Percentiles rank a stretch among this genome's conserved stretches.
Conservation (phyloP, 164 flowering plant genomes). For the Akebia trifoliata region DNA sequence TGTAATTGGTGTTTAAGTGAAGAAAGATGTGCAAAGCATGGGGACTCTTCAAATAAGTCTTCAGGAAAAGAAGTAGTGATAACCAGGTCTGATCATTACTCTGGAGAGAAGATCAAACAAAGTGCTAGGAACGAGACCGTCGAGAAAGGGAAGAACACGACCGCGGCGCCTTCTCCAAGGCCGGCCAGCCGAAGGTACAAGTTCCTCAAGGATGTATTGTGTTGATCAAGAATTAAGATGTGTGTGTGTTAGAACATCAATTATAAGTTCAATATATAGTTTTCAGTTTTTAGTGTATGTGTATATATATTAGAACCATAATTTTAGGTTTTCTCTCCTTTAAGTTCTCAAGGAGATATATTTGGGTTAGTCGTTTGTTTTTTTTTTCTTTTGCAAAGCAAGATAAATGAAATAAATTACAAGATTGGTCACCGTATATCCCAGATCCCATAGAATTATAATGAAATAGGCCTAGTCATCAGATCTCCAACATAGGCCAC, state of each 20-base stretch:
- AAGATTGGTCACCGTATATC: too few species aligned
- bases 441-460: too few species aligned
- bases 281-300: too few species aligned
- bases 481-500: too few species aligned
- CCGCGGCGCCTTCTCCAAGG: constrained; percentile 63
- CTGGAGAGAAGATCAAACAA: constrained; percentile 43
- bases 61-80: constrained; percentile 1
- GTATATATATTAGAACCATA: neutral
- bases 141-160: constrained; percentile 40
- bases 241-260: neutral
- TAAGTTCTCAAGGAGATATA: too few species aligned
- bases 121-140: constrained; percentile 38
- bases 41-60: constrained; percentile 16
- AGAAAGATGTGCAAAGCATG: constrained; percentile 29
- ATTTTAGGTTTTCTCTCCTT: too few species aligned
- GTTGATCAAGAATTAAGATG: constrained; percentile 26
- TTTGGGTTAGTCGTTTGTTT: too few species aligned
- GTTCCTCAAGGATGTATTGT: constrained; percentile 98
- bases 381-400: too few species aligned
- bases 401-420: too few species aligned
- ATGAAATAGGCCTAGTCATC: too few species aligned
- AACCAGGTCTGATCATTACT: constrained; percentile 33
- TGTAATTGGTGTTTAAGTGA: constrained; percentile 96
- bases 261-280: neutral
- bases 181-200: constrained; percentile 71